A percentile compares a stretch with the other conserved stretches of the same genome.
Conservation (phyloP, 192 early-diverging fungal species). For the Backusella mclennaniae region DNA sequence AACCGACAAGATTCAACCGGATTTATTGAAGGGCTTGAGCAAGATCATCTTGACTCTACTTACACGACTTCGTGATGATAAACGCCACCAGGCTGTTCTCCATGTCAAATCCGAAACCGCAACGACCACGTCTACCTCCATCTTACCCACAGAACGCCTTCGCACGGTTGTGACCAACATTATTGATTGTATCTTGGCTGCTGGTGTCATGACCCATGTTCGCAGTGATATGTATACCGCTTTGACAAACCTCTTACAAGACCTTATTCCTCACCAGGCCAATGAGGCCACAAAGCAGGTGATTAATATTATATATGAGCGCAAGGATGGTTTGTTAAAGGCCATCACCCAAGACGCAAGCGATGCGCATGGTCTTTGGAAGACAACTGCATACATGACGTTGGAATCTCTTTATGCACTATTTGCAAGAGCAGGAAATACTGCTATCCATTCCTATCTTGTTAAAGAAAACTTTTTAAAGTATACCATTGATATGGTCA, state of each 20-base stretch:
- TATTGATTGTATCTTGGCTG: conserved; percentile 22
- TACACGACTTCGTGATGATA: conserved; percentile 54
- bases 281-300: background rate
- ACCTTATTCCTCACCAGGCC: conserved; percentile 34
- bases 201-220: background rate
- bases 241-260: conserved; percentile 70
- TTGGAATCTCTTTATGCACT: conserved; percentile 60
- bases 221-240: conserved; percentile 83
- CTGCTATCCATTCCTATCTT: conserved; percentile 22
- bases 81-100: conserved; percentile 40
- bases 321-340: conserved; percentile 44
- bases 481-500: conserved; percentile 57
- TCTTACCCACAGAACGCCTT: conserved; percentile 29
- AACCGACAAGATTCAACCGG: conserved; percentile 29
- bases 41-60: conserved; percentile 58
- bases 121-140: background rate
- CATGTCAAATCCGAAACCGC: background rate
- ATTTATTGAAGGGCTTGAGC: conserved; percentile 54
- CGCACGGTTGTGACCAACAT: conserved; percentile 29
- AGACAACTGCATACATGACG: conserved; percentile 79
- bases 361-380: conserved; percentile 77
- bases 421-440: background rate
- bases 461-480: conserved; percentile 54
- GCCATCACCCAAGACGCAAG: conserved; percentile 78
- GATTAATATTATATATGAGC: background rate